These are phyloP conservation scores for Aspergillus texensis DNA, from an alignment of 2,329 filamentous ascomycete species.

Conservation along the genomic window DNA sequence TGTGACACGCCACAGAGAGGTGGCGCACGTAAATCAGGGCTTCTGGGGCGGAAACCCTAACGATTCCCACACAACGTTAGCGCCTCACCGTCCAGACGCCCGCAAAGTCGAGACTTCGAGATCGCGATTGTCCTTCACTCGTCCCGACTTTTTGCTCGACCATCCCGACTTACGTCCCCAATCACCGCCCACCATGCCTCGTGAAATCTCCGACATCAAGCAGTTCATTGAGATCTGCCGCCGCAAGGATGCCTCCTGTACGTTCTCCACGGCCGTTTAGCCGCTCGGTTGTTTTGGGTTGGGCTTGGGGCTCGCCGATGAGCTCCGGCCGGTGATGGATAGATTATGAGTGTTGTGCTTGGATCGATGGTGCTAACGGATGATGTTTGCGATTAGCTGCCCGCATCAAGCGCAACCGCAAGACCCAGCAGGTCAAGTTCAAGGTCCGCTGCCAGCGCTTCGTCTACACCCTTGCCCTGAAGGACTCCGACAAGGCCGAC, in stretches of 20 bases:
- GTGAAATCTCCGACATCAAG: slow-evolving; percentile 98
- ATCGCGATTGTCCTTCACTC: slow-evolving; percentile 21
- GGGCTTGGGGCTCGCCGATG: background rate
- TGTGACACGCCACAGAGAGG: background rate
- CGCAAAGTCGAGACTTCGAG: slow-evolving; percentile 23
- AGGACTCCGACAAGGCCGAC: slow-evolving; percentile 99
- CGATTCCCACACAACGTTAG: slow-evolving; percentile 21
- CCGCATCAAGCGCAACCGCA: slow-evolving; percentile 94
- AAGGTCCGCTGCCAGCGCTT: slow-evolving; percentile 98
- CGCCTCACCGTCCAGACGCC: slow-evolving; percentile 3
- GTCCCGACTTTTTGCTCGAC: slow-evolving; percentile 15
- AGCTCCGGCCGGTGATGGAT: background rate
- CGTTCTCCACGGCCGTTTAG: slow-evolving; percentile 47
- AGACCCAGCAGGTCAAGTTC: slow-evolving; percentile 96
- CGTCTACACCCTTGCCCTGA: slow-evolving; percentile 97
- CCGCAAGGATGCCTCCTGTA: slow-evolving; percentile 99
- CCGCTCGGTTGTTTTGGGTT: slow-evolving; percentile 3
- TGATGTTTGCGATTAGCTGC: slow-evolving; percentile 61
- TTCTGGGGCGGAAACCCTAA: slow-evolving; percentile 16
- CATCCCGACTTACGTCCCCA: slow-evolving; percentile 18
- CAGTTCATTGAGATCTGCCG: slow-evolving; percentile 99
- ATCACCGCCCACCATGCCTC: slow-evolving; percentile 80
- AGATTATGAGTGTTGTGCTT: slow-evolving; percentile 3
- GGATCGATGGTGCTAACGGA: slow-evolving; percentile 15
- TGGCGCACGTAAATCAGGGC: slow-evolving; percentile 12